phyloP scores from a whole-genome alignment of 805 yeast species.

The Candida ulmi region DNA sequence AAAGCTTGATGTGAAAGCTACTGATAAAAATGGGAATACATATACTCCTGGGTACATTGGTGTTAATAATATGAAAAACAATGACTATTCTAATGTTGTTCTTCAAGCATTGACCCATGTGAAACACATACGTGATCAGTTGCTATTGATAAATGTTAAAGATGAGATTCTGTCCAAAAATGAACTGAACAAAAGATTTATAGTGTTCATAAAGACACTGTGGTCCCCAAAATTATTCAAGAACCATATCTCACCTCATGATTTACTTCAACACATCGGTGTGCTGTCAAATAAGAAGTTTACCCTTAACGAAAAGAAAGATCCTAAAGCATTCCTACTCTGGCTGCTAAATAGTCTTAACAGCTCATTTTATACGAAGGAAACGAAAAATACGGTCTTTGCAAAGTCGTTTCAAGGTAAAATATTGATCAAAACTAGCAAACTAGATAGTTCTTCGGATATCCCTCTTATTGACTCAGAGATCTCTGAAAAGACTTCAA shows the following conservation, averaged over 20 bases:
- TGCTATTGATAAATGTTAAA: conserved; percentile 26
- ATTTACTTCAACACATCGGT: conserved; percentile 46
- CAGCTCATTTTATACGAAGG: conserved; percentile 15
- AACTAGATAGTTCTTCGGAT: conserved; percentile 22
- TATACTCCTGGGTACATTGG: conserved; percentile 67
- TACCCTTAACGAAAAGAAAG: conserved; percentile 31
- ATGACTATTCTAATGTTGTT: conserved; percentile 53
- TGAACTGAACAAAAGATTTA: conserved; percentile 38
- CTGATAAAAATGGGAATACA: conserved; percentile 38
- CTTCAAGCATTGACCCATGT: conserved; percentile 54
- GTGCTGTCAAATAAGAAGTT: conserved; percentile 38
- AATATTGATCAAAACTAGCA: conserved; percentile 28
- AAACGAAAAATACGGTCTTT: conserved; percentile 20
- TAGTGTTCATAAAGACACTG: conserved; percentile 45
- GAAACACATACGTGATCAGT: conserved; percentile 39
- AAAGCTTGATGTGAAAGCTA: conserved; percentile 22
- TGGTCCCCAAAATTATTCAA: conserved; percentile 62
- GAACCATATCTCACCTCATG: conserved; percentile 63
- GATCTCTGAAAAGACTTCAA: conserved; percentile 11
- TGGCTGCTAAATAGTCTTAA: conserved; percentile 55
- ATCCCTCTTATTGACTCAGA: neutral
- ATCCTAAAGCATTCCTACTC: conserved; percentile 52
- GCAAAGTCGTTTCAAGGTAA: conserved; percentile 48
- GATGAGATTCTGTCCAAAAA: conserved; percentile 12
- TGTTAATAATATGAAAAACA: conserved; percentile 44